These are phyloP conservation scores for Syncephalastrum monosporum DNA, from an alignment of 371 early-diverging fungal species.

Conservation along the genomic window DNA sequence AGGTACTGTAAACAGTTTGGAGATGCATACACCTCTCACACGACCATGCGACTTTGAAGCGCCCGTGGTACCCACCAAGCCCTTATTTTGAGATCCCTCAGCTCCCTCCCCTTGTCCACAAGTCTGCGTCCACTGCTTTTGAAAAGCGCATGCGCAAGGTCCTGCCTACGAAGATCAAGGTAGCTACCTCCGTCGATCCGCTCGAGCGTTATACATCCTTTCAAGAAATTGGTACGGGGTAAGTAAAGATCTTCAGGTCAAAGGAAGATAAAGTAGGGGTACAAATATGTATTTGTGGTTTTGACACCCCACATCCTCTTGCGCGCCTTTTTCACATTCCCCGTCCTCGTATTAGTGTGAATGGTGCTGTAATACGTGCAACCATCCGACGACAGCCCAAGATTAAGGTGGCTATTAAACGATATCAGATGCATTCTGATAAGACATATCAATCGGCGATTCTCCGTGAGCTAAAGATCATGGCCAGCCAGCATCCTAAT, in stretches of 20 bases:
- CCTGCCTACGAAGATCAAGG: conserved; percentile 30
- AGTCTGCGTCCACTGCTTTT: conserved; percentile 28
- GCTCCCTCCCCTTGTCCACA: conserved; percentile 27
- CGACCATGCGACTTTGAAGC: conserved; percentile 15
- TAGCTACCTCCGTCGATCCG: conserved; percentile 34
- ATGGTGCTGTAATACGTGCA: conserved; percentile 48
- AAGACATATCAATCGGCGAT: conserved; percentile 46
- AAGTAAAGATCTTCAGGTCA: conserved; percentile 8
- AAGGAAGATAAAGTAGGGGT: not conserved
- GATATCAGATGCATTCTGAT: conserved; percentile 44
- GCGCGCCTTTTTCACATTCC: not conserved
- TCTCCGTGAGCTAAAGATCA: conserved; percentile 42
- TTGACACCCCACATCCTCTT: too few relatives aligned
- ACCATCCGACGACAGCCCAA: conserved; percentile 28
- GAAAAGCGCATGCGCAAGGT: conserved; percentile 39
- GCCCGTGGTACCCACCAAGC: conserved; percentile 50
- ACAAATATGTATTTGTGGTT: too few relatives aligned
- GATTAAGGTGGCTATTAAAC: conserved; percentile 44
- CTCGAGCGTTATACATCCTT: conserved; percentile 36
- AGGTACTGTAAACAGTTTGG: conserved; percentile 18
- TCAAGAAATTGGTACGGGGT: conserved; percentile 54
- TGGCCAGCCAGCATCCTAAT: conserved; percentile 41
- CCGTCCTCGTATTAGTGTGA: conserved; percentile 29
- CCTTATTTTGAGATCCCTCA: conserved; percentile 37
- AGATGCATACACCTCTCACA: too few relatives aligned